Evolutionary conservation across 2,329 filamentous ascomycete species (phyloP).

Genomic region (Epichloe uncinata): DNA sequence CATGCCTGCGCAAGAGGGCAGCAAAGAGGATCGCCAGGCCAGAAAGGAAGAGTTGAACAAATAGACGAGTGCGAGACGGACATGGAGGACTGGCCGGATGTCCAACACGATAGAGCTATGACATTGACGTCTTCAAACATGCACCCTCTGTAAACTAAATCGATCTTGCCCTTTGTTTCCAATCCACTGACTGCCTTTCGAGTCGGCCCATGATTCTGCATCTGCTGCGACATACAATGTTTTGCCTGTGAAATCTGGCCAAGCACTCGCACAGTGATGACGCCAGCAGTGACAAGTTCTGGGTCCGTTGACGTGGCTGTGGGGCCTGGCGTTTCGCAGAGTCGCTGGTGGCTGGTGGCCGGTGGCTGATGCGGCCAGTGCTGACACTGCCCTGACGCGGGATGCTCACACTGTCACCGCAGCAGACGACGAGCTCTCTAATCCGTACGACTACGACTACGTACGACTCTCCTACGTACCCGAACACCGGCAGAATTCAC

Average conservation of each 20-base stretch:
- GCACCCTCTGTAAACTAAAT: not conserved
- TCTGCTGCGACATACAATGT: no score
- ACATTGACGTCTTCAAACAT: not conserved
- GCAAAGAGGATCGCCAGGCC: constrained; percentile 54
- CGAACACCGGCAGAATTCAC: no score
- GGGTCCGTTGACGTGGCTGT: not conserved
- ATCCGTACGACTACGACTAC: no score
- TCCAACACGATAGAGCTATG: not conserved
- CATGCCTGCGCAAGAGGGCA: constrained; percentile 43
- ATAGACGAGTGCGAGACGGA: constrained; percentile 6
- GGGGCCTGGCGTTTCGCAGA: not conserved
- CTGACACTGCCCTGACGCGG: no score
- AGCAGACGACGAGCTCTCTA: no score
- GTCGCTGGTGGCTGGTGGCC: not conserved
- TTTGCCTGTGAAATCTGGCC: no score
- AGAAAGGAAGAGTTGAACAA: constrained; percentile 56
- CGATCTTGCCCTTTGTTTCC: not conserved
- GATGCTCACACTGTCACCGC: no score
- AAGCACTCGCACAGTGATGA: not conserved
- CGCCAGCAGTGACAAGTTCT: not conserved
- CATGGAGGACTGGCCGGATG: no score
- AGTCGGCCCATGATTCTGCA: no score
- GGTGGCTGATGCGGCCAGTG: not conserved
- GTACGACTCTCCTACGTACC: no score
- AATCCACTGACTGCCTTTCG: not conserved